phyloP scores from a whole-genome alignment of 148 eudicot species.

The Arbutus unedo region DNA sequence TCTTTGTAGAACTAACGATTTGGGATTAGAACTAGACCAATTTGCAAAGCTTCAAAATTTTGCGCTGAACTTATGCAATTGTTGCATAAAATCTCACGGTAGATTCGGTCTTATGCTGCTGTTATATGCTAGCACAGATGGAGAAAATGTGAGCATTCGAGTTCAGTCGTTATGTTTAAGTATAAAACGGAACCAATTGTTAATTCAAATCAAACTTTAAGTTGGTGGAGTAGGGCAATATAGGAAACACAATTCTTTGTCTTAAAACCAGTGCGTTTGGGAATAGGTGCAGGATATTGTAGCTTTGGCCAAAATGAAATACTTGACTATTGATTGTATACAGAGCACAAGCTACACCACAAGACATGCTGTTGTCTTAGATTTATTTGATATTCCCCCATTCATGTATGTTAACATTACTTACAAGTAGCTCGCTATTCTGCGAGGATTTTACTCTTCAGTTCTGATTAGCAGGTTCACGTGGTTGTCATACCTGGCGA shows the following conservation, averaged over 20 bases:
- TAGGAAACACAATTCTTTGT: neutral
- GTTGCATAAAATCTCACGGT: neutral
- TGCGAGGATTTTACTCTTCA: too few relatives aligned
- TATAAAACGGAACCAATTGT: neutral
- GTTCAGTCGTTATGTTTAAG: neutral
- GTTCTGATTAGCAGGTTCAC: neutral
- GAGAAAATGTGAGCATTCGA: neutral
- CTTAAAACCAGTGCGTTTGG: neutral
- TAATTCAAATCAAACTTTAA: neutral
- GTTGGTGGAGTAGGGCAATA: neutral
- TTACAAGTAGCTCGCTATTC: too few relatives aligned
- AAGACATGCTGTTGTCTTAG: neutral
- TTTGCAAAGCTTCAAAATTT: neutral
- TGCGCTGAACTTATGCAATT: neutral
- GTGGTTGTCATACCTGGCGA: neutral
- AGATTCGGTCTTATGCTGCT: neutral
- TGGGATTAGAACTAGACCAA: neutral
- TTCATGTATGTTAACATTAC: too few relatives aligned
- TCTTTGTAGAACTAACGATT: neutral
- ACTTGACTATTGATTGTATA: neutral
- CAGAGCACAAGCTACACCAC: neutral
- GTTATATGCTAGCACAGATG: neutral
- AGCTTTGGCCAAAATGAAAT: slow-evolving; percentile 1
- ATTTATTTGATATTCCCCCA: too few relatives aligned
- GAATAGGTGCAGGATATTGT: neutral